Conservation (phyloP, 2,329 filamentous ascomycete species). For the Plenodomus lindquistii region DNA sequence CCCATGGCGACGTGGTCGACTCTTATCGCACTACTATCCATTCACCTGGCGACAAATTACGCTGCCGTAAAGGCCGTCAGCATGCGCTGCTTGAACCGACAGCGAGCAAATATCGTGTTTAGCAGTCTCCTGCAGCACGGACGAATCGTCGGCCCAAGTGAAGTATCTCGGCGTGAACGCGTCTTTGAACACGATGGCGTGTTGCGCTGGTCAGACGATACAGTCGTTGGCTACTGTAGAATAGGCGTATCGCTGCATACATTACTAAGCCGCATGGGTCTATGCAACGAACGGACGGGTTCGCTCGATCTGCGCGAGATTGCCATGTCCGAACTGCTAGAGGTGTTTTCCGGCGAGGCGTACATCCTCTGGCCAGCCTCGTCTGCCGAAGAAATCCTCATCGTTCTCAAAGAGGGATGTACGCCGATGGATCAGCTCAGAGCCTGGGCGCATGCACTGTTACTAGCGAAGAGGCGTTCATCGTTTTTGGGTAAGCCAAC, state of each 20-base stretch:
- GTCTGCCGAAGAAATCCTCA: constrained; percentile 49
- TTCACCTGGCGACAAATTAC: constrained; percentile 86
- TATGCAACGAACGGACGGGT: constrained; percentile 29
- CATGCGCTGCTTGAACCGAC: constrained; percentile 82
- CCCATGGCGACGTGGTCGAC: constrained; percentile 72
- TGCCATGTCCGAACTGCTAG: constrained; percentile 54
- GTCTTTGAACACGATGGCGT: constrained; percentile 68
- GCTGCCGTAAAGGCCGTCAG: constrained; percentile 80
- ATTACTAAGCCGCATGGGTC: constrained; percentile 35
- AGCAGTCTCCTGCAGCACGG: constrained; percentile 49
- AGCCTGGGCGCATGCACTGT: constrained; percentile 65
- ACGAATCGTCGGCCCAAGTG: constrained; percentile 62
- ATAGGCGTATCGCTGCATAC: constrained; percentile 56
- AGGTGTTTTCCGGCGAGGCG: constrained; percentile 54
- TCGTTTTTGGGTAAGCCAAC: constrained; percentile 13
- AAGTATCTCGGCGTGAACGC: constrained; percentile 64
- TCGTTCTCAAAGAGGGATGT: constrained; percentile 66
- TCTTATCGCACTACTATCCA: constrained; percentile 70
- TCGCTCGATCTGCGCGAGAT: constrained; percentile 31
- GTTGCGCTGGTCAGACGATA: constrained; percentile 57
- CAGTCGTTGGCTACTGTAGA: constrained; percentile 56
- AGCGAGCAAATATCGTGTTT: constrained; percentile 80
- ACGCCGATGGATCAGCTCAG: constrained; percentile 57
- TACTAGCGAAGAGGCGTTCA: constrained; percentile 45
- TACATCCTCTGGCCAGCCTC: constrained; percentile 65